Base-by-base conservation (phyloP, 257 asterid species). In the Lithospermum erythrorhizon region DNA sequence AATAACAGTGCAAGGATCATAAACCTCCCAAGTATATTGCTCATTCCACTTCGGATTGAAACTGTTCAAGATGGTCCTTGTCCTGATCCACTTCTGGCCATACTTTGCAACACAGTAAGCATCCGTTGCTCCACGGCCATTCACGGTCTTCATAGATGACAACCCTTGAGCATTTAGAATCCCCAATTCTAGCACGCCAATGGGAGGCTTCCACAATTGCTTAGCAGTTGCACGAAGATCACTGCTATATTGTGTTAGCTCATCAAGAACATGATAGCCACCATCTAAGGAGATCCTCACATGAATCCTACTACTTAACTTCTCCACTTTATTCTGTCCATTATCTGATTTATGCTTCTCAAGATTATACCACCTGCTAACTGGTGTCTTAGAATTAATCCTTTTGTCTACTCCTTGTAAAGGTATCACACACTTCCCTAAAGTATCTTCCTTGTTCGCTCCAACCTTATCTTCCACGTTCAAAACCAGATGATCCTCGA, bases 251-350 rank as follows among this genome's bases (percentile, higher is more conserved):
- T 86, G 94, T 5, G 97, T 84, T 57, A 91, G 67, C 76, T 91
- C 98, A 64, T 91, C 98, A 69, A 91, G 95, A 70, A 91, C 97
- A 71, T 91, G 98, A 62, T 88, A 91, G 6, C 98, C 98, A 9
- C 98, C 98, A 61, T 90, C 98, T 55, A 90, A 73, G 47, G 78
- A 76, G 35, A 86, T 66, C 76, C 98, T 88, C 74, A 83, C 59
- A 63, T 86, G 98, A 66, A 91, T 67, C 83, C 87, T 72, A 65
- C 94, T 74, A 27, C 66, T 76, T 57, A 74, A 29, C 45, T 68
- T 79, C 17, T 24, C 54, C 68, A 67, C 80, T 17, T 67, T 75
- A 62, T 15, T 76, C 76, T 76, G 71, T 55, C 95, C 94, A 52
- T 78, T 80, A 21, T 75, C 82, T 0, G 71, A 69, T 8, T 21